phyloP scores from a whole-genome alignment of 257 asterid species.

The Solanum lycopersicoides region DNA sequence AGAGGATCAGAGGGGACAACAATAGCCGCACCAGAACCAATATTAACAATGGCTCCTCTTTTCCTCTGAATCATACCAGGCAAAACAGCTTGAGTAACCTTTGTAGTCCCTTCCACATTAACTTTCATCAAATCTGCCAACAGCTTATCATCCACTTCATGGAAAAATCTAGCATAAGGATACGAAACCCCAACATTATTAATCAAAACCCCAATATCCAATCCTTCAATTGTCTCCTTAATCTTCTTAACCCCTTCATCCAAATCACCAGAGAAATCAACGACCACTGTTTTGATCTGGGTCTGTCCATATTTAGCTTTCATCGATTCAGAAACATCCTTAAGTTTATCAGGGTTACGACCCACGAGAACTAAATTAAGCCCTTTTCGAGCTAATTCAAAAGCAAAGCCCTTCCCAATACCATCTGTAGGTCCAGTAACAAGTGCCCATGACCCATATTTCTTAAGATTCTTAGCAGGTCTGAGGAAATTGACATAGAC shows the following conservation, averaged over 20 bases:
- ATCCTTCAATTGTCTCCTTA: constrained; percentile 49
- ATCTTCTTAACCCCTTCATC: constrained; percentile 67
- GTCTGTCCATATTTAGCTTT: constrained; percentile 43
- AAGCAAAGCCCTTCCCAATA: constrained; percentile 87
- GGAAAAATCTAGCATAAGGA: constrained; percentile 85
- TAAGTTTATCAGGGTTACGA: constrained; percentile 70
- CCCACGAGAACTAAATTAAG: constrained; percentile 72
- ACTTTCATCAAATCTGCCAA: constrained; percentile 73
- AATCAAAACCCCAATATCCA: constrained; percentile 76
- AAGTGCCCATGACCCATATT: constrained; percentile 95
- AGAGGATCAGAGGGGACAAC: constrained; percentile 93
- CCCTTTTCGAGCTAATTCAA: constrained; percentile 69
- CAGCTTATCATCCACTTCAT: constrained; percentile 81
- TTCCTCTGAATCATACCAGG: constrained; percentile 85
- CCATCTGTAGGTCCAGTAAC: constrained; percentile 97
- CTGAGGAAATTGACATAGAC: constrained; percentile 68
- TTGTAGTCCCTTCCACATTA: constrained; percentile 81
- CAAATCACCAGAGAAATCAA: constrained; percentile 81
- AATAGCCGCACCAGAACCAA: constrained; percentile 91
- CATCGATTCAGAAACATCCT: constrained; percentile 47
- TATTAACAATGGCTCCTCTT: constrained; percentile 85
- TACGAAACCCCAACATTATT: constrained; percentile 90
- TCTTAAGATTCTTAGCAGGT: constrained; percentile 75
- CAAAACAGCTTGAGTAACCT: constrained; percentile 76
- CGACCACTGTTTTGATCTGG: constrained; percentile 74